Base-by-base conservation (phyloP, 1,284 basidiomycete genomes). In the Ganoderma lingzhi region DNA sequence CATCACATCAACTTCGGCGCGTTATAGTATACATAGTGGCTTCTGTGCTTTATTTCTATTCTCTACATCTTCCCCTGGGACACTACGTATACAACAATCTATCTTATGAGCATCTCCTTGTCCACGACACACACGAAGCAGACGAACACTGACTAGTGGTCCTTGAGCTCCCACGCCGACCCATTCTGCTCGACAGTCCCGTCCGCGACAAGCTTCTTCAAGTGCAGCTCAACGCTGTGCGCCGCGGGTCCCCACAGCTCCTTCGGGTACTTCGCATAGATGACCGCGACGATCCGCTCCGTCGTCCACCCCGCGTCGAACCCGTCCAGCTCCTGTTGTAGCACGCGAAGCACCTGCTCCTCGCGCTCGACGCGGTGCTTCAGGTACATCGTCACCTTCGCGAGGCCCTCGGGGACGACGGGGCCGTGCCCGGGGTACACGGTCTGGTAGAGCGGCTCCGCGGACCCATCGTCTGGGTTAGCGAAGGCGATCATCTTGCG, bases 1-100 rank as follows among this genome's bases (percentile, higher is more conserved):
- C 96, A 98, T 82, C 93, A 96, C 76, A 98, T 99, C 82, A 99
- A 99, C 77, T 98, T 98, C 80, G 96, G 97, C 80, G 97, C 97
- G 14, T 82, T 98, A 78, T 98, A 82, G 76, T 71, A 70, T 66
- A 73, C 67, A 70, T 62, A 51, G 67, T 70, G 69, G 64, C 64
- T 70, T 68, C 35, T 32, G 56, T 59, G 56, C 56, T 37, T 23
- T 41, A 44, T 62, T 35, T 44, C 60, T 35, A 32, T 64, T 56
- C 53, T 17, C 35, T 32, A 35, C 9, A 65, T 58, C 68, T 59
- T 35, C 35, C 3, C 23, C 59, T 19, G 39, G 66, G 53, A 45
- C 53, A 64, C 69, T 69, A 58, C 56, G 62, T 67, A 68, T 65
- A 65, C 65, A 53, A 62, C 62, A 60, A 32, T 61, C 63, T 67